Conservation (phyloP, 2,329 filamentous ascomycete species). For the Diplodia seriata region DNA sequence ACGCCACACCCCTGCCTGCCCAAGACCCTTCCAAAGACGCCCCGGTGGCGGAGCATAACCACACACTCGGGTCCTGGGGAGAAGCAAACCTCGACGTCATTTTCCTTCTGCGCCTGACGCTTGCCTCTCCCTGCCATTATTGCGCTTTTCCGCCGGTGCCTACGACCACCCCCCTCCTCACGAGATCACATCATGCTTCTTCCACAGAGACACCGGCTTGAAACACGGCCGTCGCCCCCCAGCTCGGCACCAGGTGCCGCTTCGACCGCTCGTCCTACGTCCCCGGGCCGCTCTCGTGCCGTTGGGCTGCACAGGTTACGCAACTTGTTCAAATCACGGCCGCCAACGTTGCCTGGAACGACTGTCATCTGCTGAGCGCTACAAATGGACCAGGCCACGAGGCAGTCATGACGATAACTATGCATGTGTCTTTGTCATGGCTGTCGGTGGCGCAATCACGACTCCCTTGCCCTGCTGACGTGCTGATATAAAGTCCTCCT, state of each 20-base stretch:
- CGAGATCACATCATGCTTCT: conserved; percentile 20
- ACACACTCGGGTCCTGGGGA: conserved; percentile 6
- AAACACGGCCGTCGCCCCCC: conserved; percentile 23
- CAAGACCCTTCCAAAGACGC: neutral
- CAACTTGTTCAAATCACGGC: neutral
- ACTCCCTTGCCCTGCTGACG: neutral
- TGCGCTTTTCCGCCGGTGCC: neutral
- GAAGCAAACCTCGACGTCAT: conserved; percentile 10
- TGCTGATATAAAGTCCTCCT: conserved; percentile 12
- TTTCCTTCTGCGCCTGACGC: conserved; percentile 11
- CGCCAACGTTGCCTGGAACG: neutral
- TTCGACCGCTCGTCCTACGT: neutral
- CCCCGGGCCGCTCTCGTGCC: conserved; percentile 14
- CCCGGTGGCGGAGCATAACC: neutral
- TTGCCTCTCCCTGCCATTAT: neutral
- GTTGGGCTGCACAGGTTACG: neutral
- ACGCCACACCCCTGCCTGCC: conserved; percentile 18
- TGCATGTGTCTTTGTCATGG: neutral
- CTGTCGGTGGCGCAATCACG: neutral
- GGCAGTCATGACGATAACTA: neutral
- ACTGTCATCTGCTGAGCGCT: conserved; percentile 3
- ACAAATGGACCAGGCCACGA: conserved; percentile 18
- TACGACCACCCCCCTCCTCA: neutral
- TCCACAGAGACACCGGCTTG: conserved; percentile 11
- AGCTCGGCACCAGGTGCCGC: neutral